Base-by-base conservation (phyloP, 2,329 filamentous ascomycete species). In the Alternaria ethzedia region DNA sequence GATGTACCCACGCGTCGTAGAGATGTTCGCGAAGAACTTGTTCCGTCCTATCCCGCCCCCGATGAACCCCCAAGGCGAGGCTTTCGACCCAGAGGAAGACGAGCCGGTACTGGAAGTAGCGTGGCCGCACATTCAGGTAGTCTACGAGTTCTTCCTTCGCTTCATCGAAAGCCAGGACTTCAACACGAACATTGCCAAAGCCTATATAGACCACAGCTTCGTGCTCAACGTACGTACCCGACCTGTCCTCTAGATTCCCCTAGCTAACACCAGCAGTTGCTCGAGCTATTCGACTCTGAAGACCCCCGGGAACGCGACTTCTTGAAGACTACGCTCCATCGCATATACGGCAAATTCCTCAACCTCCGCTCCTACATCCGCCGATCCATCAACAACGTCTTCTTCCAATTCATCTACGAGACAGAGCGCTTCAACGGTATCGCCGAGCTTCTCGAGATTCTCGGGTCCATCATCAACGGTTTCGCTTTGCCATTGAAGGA, bases 141-240 rank as follows among this genome's bases (percentile, higher is more conserved):
- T 99, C 44, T 99, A 99, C 82, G 96, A 99, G 82, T 99, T 99
- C 86, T 99, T 99, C 86, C 86, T 99, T 66, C 89, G 96, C 64
- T 99, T 99, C 82, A 99, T 99, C 73, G 96, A 99, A 82, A 98
- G 96, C 82, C 96, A 97, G 80, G 96, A 99, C 81, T 99, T 99
- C 87, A 99, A 98, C 85, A 99, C 96, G 71, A 99, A 99, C 82
- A 97, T 97, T 75, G 96, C 96, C 71, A 99, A 99, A 84, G 92
- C 94, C 66, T 97, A 97, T 81, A 99, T 99, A 79, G 96, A 99
- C 78, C 96, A 99, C 81, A 92, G 93, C 79, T 99, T 99, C 78
- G 96, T 99, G 49, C 87, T 99, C 65, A 94, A 90, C 79, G 86
- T 88, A 80, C 74, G 80, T 76, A 43, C 30, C 2, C 11, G 21